Base-by-base conservation (phyloP, 106 monocot genomes). In the Dendrobium officinale region DNA sequence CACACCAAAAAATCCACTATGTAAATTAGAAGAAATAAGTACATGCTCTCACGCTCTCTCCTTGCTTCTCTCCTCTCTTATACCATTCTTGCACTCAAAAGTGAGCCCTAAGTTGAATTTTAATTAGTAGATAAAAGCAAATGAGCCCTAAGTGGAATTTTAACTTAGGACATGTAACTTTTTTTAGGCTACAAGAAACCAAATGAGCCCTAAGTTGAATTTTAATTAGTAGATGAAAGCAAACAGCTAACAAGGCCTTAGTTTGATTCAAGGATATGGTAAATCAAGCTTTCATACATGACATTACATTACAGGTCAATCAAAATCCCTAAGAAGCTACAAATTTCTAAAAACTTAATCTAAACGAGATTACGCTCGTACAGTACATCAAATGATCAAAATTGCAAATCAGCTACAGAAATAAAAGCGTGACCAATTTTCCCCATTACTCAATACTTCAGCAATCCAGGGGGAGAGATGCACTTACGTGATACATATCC, bases 401-500 rank as follows among this genome's bases (percentile, higher is more conserved):
- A 10, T 74, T 19, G 6, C 9, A 44, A 70, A 43, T 44, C 17
- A 40, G 17, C 20, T 42, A 31, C 17, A 42, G 2, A 40, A 42
- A 42, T 9, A 73, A 42, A 27, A 68, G 16, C 40, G 16, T 42
- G 42, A 16, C 10, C 0, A 18, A 5, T 42, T 73, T 43, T 43
- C 70, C 70, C 29, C 9, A 37, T 13, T 70, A 5, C 42, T 19
- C 3, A 42, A 43, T 10, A 74, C 42, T 43, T 11, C 42, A 74
- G 27, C 11, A 70, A 43, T 70, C 68, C 15, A 74, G 42, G 19
- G 42, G 13, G 43, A 43, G 43, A 74, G 76, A 51, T 24, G 27
- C 13, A 76, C 76, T 83, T 81, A 92, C 29, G 84, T 75, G 51
- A 98, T 83, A 47, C 98, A 98, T 70, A 98, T 82, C 89, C 88